These are phyloP conservation scores for Lipomyces japonicus DNA, from an alignment of 805 yeast species.

Conservation along the genomic window DNA sequence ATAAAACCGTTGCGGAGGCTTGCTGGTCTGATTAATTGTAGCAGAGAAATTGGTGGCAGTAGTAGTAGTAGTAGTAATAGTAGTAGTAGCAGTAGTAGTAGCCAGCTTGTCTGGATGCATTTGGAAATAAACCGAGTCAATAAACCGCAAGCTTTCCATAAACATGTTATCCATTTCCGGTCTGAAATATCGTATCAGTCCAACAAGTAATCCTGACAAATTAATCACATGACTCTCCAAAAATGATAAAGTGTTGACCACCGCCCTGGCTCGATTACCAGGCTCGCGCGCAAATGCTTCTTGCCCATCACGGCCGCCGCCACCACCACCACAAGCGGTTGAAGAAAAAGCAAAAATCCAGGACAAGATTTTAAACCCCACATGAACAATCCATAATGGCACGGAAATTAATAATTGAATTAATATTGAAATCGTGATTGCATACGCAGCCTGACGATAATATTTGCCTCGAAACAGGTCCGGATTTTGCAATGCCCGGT, in stretches of 20 bases:
- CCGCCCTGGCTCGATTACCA: constrained; percentile 14
- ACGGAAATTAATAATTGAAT: constrained; percentile 36
- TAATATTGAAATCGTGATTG: constrained; percentile 41
- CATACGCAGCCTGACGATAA: constrained; percentile 40
- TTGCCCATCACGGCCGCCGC: neutral
- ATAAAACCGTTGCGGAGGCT: constrained; percentile 14
- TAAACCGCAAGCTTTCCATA: constrained; percentile 40
- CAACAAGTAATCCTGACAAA: constrained; percentile 42
- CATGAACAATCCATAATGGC: constrained; percentile 10
- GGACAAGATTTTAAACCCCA: neutral
- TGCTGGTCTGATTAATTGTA: neutral
- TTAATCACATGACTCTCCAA: constrained; percentile 43
- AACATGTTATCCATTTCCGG: constrained; percentile 44
- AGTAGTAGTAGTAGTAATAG: too few relatives aligned
- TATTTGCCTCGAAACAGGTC: constrained; percentile 39
- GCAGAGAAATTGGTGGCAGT: too few relatives aligned
- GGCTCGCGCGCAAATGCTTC: neutral
- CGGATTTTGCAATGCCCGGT: constrained; percentile 47
- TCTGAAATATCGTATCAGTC: constrained; percentile 40
- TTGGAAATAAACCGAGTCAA: constrained; percentile 40
- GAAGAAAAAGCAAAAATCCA: neutral
- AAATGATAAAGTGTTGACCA: constrained; percentile 37
- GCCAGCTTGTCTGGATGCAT: constrained; percentile 41
- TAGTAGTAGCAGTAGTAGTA: neutral
- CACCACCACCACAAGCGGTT: neutral